Percentiles rank a stretch among this genome's conserved stretches.
Conservation (phyloP, 192 early-diverging fungal species). For the Chytriomyces sp. region DNA sequence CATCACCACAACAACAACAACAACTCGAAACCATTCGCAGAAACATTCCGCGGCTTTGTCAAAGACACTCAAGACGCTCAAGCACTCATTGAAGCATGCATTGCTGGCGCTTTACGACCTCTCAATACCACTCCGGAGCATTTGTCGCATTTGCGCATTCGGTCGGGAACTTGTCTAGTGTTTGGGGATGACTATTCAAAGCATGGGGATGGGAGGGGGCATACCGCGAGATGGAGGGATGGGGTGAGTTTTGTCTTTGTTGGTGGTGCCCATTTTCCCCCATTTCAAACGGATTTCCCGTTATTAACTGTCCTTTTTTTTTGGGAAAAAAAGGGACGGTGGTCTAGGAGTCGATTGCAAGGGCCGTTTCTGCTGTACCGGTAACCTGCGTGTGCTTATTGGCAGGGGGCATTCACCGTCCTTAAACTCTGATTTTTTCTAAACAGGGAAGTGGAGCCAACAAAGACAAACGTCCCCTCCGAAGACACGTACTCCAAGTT, state of each 20-base stretch:
- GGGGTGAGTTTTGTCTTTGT: no score
- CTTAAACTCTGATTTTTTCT: no score
- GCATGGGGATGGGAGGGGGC: not conserved
- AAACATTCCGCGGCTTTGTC: slow-evolving; percentile 16
- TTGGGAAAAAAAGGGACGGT: not conserved
- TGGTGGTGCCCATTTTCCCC: no score
- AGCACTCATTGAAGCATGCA: slow-evolving; percentile 19
- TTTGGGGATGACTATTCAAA: not conserved
- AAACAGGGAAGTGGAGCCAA: no score
- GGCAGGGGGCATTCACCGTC: not conserved
- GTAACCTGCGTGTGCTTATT: no score
- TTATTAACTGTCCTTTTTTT: no score
- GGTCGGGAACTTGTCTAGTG: slow-evolving; percentile 3
- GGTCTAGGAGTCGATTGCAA: not conserved
- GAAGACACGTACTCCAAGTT: not conserved
- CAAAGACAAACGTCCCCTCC: not conserved
- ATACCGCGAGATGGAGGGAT: no score
- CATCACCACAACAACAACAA: not conserved
- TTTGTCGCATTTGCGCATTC: not conserved
- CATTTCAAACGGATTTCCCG: no score
- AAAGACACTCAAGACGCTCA: not conserved
- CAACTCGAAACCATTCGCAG: not conserved
- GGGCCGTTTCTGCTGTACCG: not conserved
- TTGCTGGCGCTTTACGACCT: not conserved
- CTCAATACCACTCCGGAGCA: not conserved